Evolutionary conservation across 2,329 filamentous ascomycete genomes (phyloP).

Genomic region (Metarhizium brunneum): DNA sequence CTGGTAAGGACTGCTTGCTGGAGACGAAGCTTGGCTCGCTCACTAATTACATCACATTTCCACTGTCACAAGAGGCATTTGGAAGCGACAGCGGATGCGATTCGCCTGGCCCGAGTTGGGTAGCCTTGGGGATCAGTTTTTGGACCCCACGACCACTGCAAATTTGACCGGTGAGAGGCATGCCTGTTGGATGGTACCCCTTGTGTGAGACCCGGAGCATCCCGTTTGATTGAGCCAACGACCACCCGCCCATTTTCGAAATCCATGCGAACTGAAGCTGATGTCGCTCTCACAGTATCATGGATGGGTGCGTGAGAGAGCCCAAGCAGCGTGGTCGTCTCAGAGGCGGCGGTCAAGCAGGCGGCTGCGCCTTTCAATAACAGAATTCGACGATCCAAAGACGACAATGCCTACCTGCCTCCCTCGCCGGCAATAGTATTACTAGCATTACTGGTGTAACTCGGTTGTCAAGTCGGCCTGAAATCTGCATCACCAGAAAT

Average conservation of each 20-base stretch:
- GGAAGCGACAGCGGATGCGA: background rate
- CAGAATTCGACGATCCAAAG: background rate
- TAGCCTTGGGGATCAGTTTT: background rate
- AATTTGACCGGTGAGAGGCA: constrained; percentile 4
- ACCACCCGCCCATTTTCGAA: background rate
- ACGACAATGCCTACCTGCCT: background rate
- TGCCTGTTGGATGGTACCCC: constrained; percentile 3
- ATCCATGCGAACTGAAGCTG: background rate
- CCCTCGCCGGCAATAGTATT: background rate
- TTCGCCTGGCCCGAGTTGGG: background rate
- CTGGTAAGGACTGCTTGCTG: background rate
- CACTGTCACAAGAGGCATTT: background rate
- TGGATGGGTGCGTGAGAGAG: background rate
- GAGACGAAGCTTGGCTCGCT: background rate
- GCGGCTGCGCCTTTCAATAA: too few species aligned
- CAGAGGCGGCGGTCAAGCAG: too few species aligned
- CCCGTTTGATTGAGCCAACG: background rate
- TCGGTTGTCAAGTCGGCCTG: background rate
- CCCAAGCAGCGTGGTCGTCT: background rate
- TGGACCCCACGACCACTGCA: constrained; percentile 7
- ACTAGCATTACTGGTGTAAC: background rate
- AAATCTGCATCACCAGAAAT: background rate
- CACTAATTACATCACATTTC: background rate
- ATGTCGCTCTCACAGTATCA: background rate
- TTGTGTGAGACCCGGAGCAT: constrained; percentile 5